These are phyloP conservation scores for Leccinum aurantiacum DNA, from an alignment of 768 basidiomycete species.

Conservation along the genomic window DNA sequence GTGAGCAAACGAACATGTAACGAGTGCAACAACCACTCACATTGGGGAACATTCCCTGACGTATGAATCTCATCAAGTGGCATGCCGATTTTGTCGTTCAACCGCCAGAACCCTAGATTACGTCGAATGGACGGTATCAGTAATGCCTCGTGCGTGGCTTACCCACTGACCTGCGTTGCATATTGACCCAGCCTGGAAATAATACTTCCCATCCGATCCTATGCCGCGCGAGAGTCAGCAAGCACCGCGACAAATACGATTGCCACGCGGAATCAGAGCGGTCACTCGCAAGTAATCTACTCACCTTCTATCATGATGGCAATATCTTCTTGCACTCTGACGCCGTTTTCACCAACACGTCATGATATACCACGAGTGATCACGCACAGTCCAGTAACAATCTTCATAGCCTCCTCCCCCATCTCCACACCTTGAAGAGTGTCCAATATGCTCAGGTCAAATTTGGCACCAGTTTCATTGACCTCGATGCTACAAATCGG, in stretches of 20 bases:
- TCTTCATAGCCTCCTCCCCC: slow-evolving; percentile 55
- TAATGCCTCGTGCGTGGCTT: not conserved
- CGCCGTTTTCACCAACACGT: slow-evolving; percentile 8
- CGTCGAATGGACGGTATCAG: slow-evolving; percentile 4
- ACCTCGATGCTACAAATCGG: slow-evolving; percentile 55
- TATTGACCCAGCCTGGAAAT: slow-evolving; percentile 74
- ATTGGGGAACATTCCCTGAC: slow-evolving; percentile 70
- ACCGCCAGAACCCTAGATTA: slow-evolving; percentile 66
- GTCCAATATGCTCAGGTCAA: slow-evolving; percentile 43
- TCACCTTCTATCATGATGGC: slow-evolving; percentile 62
- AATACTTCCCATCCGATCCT: slow-evolving; percentile 69
- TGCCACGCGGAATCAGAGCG: slow-evolving; percentile 6
- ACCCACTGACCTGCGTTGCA: slow-evolving; percentile 53
- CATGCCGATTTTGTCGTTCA: slow-evolving; percentile 74
- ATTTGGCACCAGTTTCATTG: slow-evolving; percentile 46
- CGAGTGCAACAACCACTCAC: slow-evolving; percentile 39
- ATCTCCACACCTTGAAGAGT: slow-evolving; percentile 21
- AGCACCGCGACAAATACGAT: slow-evolving; percentile 16
- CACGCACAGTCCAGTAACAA: slow-evolving; percentile 62
- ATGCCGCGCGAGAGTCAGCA: slow-evolving; percentile 22
- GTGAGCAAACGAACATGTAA: slow-evolving; percentile 1
- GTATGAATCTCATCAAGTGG: slow-evolving; percentile 71
- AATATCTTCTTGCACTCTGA: slow-evolving; percentile 56
- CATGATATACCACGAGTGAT: not conserved
- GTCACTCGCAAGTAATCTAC: slow-evolving; percentile 17